Base-by-base conservation (phyloP, 306 rosid genomes). In the Morella rubra region DNA sequence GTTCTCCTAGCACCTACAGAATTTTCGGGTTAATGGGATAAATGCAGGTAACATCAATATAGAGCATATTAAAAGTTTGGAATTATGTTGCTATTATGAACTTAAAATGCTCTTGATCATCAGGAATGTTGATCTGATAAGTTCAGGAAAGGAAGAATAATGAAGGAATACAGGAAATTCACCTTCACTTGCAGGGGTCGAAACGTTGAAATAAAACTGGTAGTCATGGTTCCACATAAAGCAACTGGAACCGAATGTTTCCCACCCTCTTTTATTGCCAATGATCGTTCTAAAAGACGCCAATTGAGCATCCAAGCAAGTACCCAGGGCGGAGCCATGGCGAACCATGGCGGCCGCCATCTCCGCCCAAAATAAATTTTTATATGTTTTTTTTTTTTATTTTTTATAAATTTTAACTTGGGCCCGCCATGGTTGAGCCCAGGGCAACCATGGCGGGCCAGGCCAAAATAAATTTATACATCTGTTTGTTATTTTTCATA, bases 161-260 rank as follows among this genome's bases (percentile, higher is more conserved):
- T 20, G 4, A 51, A 69, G 71, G 68, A 9, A 45, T 18, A 24
- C 13, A 77, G 20, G 22, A 44, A 62, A 81, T 85, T 80, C 62
- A 85, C 91, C 86, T 68, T 46, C 88, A 82, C 83, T 90, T 68
- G 85, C 77, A 71, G 86, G 72, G 71, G 69, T 27, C 5, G 89
- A 81, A 49, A 24, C 37, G 80, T 87, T 66, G 64, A 76, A 84
- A 73, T 88, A 90, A 74, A 90, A 90, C 75, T 60, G 83, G 65
- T 82, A 79, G 47, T 88, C 90, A 81, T 84, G 82, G 79, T 88
- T 87, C 90, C 90, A 88, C 89, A 90, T 81, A 81, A 86, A 88
- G 42, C 87, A 86, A 73, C 75, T 90, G 18, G 71, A 64, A 7
- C 95, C 92, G 80, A 81, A 83, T 45, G 77, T 69, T 72, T 81